Percentiles rank a stretch among this genome's conserved stretches.
Evolutionary conservation across 2,329 filamentous ascomycete species (phyloP).

Genomic region (Acrodontium crateriforme): DNA sequence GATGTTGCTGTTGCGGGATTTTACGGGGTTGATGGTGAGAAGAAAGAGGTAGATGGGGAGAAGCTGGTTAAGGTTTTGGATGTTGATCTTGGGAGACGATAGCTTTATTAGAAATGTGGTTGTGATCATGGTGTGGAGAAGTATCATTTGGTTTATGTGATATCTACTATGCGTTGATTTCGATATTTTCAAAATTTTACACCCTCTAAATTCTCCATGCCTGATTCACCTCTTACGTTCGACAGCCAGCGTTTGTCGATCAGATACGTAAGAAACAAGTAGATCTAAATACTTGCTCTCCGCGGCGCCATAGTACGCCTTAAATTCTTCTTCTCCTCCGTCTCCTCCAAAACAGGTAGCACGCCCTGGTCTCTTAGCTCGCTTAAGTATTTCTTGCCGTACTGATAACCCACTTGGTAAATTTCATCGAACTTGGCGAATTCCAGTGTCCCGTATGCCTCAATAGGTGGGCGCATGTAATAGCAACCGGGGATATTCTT

Average conservation of each 20-base stretch:
- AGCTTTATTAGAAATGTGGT: too few relatives aligned
- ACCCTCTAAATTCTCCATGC: too few relatives aligned
- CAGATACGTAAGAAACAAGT: too few relatives aligned
- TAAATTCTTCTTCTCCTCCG: constrained; percentile 37
- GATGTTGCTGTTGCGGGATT: constrained; percentile 53
- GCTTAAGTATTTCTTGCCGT: constrained; percentile 66
- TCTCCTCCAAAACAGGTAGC: constrained; percentile 43
- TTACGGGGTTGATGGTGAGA: constrained; percentile 35
- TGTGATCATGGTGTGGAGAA: too few relatives aligned
- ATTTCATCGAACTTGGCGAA: constrained; percentile 98
- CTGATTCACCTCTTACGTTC: too few relatives aligned
- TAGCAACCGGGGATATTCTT: constrained; percentile 83
- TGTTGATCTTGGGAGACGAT: constrained; percentile 30
- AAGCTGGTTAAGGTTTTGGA: constrained; percentile 30
- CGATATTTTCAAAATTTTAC: too few relatives aligned
- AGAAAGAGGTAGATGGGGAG: constrained; percentile 4
- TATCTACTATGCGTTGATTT: too few relatives aligned
- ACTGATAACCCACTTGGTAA: constrained; percentile 76
- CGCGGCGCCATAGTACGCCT: constrained; percentile 39
- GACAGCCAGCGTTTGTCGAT: too few relatives aligned
- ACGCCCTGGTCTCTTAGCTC: constrained; percentile 65
- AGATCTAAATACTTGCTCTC: constrained; percentile 32
- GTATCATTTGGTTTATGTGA: too few relatives aligned
- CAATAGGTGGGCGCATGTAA: constrained; percentile 93
- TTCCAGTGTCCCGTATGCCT: constrained; percentile 83